Base-by-base conservation (phyloP, 805 yeast species). In the Teunomyces tritomae region DNA sequence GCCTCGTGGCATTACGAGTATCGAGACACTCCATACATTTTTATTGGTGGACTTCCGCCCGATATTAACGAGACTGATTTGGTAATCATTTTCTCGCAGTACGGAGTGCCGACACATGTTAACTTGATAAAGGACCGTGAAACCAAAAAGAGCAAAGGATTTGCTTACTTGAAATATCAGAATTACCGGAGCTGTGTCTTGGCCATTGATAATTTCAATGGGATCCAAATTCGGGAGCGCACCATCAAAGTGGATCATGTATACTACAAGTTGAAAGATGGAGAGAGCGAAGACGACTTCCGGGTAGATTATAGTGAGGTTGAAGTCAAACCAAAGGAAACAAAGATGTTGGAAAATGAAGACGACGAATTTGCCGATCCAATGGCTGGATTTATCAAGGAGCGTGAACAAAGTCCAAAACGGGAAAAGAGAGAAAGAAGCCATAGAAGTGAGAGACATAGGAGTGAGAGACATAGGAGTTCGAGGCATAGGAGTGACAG, bases 1-100 rank as follows among this genome's bases (percentile, higher is more conserved):
- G 88, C 86, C 0, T 89, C 97, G 5, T 92, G 98, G 98, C 98
- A 92, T 62, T 76, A 81, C 50, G 96, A 91, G 54, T 89, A 83
- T 59, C 70, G 69, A 20, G 91, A 89, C 53, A 79, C 92, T 0
- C 83, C 92, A 1, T 89, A 84, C 60, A 73, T 91, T 0, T 87
- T 73, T 58, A 82, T 92, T n/a, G 92, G 96, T 0, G 81, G 84
- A 3, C 63, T 92, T 8, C 84, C 89, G 8, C 66, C 59, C 11
- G 79, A 80, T 28, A 62, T 89, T 26, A 81, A 80, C 7, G 96
- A 89, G 60, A 82, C 83, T 42, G 97, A 92, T 61, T 64, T 92
- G 0, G 58, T 90, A 5, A 77, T 82, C 0, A 79, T 91, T 28
- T 92, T 92, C 62, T 86, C 96, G 1, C 97, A 92, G 59, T 92